Evolutionary conservation across 1,284 basidiomycete genomes (phyloP), one percentile per base, ranked within the genome.

Genomic region (Sporisorium scitamineum): DNA sequence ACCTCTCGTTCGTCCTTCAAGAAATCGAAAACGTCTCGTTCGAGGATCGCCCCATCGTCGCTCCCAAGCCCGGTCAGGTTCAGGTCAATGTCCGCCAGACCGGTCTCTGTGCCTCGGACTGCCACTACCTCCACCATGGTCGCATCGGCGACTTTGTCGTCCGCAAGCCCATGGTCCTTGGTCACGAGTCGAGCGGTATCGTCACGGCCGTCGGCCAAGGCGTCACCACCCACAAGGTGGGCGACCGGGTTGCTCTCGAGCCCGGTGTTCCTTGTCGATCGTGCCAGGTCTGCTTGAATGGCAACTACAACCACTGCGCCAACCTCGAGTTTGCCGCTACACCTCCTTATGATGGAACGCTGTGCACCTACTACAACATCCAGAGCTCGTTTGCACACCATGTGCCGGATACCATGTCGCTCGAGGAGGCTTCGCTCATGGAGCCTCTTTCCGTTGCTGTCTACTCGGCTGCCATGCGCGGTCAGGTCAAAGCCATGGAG

Each of bases 371-470:
- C 76, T 87, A 86, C 80, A 84, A 80, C 37, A 76, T 87, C 10
- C 82, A 79, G 37, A 42, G 73, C 45, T 47, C 74, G 24, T 84
- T 86, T 56, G 85, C 85, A 3, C 85, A 86, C 76, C 67, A 76
- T 32, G 84, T 87, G 13, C 86, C 86, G 0, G 86, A 87, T 64
- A 80, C 80, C 37, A 86, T 88, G 73, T 80, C 84, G 45, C 76
- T 87, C 26, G 86, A 87, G 54, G 87, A 88, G 63, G 88, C 86
- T 6, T 86, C 85, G 5, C 86, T 89, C 92, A 95, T 97, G 88
- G 95, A 98, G 86, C 96, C 96, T 9, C 90, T 97, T 42, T 91
- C 94, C 18, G 96, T 98, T 37, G 96, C 91, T 7, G 90, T 97
- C 14, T 95, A 98, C 86, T 91, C 93, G 1, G 92, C 97, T 34